Percentiles rank a stretch among this genome's conserved stretches.
Conservation (phyloP, 1,139 yeast species). For the Eremothecium cymbalariae region DNA sequence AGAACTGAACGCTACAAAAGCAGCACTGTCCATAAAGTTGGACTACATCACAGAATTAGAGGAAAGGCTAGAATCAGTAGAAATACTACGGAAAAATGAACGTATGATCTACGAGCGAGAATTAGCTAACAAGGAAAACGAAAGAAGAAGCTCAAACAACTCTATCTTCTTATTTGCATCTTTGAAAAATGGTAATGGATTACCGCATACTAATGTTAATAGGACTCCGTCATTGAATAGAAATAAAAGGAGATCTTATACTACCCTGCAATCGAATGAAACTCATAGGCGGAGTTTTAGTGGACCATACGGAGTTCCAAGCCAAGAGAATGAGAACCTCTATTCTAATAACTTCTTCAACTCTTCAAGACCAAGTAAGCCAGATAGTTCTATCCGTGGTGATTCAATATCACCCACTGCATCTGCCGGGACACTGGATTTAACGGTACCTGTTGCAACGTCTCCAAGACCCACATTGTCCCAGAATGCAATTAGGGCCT, state of each 20-base stretch:
- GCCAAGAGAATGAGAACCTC: constrained; percentile 3
- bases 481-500: no score
- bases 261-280: not conserved
- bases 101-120: constrained; percentile 19
- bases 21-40: constrained; percentile 47
- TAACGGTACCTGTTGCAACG: no score
- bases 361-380: not conserved
- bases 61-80: constrained; percentile 27
- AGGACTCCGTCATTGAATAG: constrained; percentile 1
- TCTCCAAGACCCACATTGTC: no score
- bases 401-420: not conserved
- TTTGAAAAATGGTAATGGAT: constrained; percentile 5
- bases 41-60: constrained; percentile 48
- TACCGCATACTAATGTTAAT: constrained; percentile 2
- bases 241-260: not conserved
- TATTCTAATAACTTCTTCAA: not conserved
- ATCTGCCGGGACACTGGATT: no score
- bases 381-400: not conserved
- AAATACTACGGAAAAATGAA: constrained; percentile 51
- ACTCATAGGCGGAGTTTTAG: constrained; percentile 1
- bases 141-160: constrained; percentile 38
- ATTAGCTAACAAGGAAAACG: constrained; percentile 34
- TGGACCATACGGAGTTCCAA: constrained; percentile 1
- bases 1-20: constrained; percentile 55
- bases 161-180: constrained; percentile 2